Evolutionary conservation across 306 rosid genomes (phyloP).

Genomic region (Rosa persica): DNA sequence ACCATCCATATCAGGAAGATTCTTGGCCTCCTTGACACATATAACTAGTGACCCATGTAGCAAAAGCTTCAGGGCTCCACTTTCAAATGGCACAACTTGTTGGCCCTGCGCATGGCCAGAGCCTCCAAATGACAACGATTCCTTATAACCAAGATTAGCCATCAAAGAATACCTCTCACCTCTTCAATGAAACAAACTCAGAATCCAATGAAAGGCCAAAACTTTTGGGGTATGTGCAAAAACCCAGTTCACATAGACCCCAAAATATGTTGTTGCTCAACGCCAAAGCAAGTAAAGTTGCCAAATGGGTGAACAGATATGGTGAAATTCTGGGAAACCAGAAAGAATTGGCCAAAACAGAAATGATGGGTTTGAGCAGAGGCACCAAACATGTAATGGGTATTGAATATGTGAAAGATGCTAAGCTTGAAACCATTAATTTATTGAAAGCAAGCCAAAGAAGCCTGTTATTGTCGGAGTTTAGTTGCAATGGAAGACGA

Average conservation of each 20-base stretch:
- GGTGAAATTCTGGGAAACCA: not conserved
- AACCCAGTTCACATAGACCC: not conserved
- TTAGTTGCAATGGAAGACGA: not conserved
- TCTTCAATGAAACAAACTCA: not conserved
- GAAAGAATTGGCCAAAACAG: not conserved
- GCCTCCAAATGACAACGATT: constrained; percentile 59
- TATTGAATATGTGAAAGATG: constrained; percentile 17
- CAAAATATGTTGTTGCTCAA: not conserved
- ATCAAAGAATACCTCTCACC: constrained; percentile 22
- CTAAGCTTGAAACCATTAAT: not conserved
- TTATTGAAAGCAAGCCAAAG: not conserved
- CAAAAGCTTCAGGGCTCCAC: constrained; percentile 40
- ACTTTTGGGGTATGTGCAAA: not conserved
- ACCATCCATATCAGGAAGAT: constrained; percentile 74
- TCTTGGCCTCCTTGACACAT: constrained; percentile 52
- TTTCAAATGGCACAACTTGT: constrained; percentile 50
- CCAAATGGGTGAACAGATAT: not conserved
- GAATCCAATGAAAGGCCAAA: not conserved
- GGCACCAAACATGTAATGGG: not conserved
- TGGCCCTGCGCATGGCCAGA: constrained; percentile 63
- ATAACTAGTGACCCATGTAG: constrained; percentile 79
- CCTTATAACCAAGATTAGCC: constrained; percentile 44
- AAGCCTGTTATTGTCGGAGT: not conserved
- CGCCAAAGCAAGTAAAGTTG: not conserved
- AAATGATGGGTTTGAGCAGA: not conserved